Evolutionary conservation across 148 eudicot species (phyloP), one percentile per base, ranked within the genome.

Genomic region (Chenopodium album): DNA sequence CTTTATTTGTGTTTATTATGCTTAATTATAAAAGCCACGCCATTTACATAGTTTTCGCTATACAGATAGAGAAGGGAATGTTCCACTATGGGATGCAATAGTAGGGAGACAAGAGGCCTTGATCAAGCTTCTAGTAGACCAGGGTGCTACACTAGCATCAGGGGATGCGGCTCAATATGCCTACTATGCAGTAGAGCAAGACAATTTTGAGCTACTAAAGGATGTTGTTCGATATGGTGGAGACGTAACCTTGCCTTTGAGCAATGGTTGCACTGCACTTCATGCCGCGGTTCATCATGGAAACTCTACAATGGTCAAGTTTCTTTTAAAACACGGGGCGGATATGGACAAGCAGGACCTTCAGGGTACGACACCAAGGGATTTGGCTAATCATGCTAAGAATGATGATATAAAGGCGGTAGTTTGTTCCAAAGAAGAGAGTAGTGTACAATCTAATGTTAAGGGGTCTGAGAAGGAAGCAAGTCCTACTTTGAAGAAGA

Each of bases 71-170:
- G 97, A 95, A 84, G 98, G 98, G 31, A 89, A 80, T 73, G 93
- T 93, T 75, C 97, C 97, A 19, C 82, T 95, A 20, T 95, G 97
- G 98, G 98, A 95, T 56, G 95, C 98, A 41, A 82, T 95, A 64
- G 8, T 87, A 71, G 90, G 84, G 26, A 78, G 20, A 28, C 95
- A 95, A 12, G 88, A 90, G 52, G 10, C 88, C 11, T 44, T 90
- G 34, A 77, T 86, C 59, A 89, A 88, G 83, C 81, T 91, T 65
- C 89, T 93, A 4, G 60, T 64, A 32, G 90, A 88, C 52, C 88
- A 92, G 5, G 94, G 95, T 7, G 98, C 94, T 1, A 88, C 82
- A 32, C 59, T 95, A 66, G 87, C 90, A 17, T 76, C 88, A 0
- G 95, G 93, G 0, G 93, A 93, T 71, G 88, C 89, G 44, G 86